phyloP scores from a whole-genome alignment of 495 filamentous ascomycete genomes.

The Penicillium arizonense region DNA sequence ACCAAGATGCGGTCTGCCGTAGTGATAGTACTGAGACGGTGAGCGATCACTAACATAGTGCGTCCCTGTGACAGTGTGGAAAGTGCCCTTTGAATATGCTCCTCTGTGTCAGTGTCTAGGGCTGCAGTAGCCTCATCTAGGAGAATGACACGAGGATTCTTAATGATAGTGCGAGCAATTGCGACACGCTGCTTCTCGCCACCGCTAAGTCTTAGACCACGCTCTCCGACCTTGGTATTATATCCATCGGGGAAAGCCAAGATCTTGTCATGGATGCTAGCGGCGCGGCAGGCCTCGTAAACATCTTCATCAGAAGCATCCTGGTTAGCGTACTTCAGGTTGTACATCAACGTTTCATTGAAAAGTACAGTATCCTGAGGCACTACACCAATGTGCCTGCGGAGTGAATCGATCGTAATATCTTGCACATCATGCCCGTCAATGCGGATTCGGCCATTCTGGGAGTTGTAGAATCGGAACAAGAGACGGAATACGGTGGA shows the following conservation, averaged over 20 bases:
- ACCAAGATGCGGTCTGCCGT: slow-evolving; percentile 93
- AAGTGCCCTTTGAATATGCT: slow-evolving; percentile 88
- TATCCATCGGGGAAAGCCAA: slow-evolving; percentile 91
- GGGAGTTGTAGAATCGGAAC: slow-evolving; percentile 90
- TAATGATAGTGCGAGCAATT: slow-evolving; percentile 94
- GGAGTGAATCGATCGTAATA: slow-evolving; percentile 89
- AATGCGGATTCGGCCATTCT: slow-evolving; percentile 73
- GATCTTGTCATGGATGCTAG: slow-evolving; percentile 96
- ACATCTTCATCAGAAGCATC: slow-evolving; percentile 83
- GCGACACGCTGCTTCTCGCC: slow-evolving; percentile 97
- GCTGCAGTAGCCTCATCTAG: slow-evolving; percentile 96
- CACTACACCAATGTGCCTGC: slow-evolving; percentile 88
- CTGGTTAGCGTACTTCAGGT: slow-evolving; percentile 91
- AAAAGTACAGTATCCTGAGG: slow-evolving; percentile 96
- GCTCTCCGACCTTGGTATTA: slow-evolving; percentile 89
- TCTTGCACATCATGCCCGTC: slow-evolving; percentile 83
- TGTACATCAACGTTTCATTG: slow-evolving; percentile 97
- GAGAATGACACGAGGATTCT: slow-evolving; percentile 93
- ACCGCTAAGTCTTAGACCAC: slow-evolving; percentile 86
- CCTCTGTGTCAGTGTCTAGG: slow-evolving; percentile 91
- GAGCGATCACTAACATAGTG: slow-evolving; percentile 82
- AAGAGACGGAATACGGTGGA: slow-evolving; percentile 95
- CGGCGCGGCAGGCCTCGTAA: slow-evolving; percentile 82
- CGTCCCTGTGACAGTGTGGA: slow-evolving; percentile 75
- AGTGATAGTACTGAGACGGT: slow-evolving; percentile 92